A percentile compares a stretch with the other conserved stretches of the same genome.
These are phyloP conservation scores for Phanerochaete sordida DNA, from an alignment of 768 basidiomycete species.

Conservation along the genomic window DNA sequence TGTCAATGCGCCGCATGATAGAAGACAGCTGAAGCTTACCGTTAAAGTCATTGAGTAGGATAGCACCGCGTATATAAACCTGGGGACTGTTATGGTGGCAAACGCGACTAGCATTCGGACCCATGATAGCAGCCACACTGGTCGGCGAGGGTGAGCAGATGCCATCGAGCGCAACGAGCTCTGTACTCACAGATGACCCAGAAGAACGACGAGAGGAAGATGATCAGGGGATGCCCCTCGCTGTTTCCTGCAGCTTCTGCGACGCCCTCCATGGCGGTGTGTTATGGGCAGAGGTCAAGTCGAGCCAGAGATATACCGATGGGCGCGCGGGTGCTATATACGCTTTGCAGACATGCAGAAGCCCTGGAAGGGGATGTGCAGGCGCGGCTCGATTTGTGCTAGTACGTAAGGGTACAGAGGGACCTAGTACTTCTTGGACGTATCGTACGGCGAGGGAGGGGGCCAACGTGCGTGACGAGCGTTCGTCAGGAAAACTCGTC, in stretches of 20 bases:
- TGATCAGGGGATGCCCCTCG: conserved; percentile 68
- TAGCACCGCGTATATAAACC: conserved; percentile 70
- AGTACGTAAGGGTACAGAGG: not conserved
- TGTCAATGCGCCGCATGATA: not conserved
- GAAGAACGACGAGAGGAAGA: conserved; percentile 76
- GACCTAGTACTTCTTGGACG: not conserved
- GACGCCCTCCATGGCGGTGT: not conserved
- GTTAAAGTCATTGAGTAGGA: conserved; percentile 91
- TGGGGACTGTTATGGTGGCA: conserved; percentile 78
- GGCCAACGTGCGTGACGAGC: not conserved
- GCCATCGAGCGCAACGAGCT: not conserved
- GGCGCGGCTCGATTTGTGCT: not conserved
- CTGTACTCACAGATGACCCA: conserved; percentile 69
- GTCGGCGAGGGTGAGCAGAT: not conserved
- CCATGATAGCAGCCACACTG: conserved; percentile 85
- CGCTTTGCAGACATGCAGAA: not conserved
- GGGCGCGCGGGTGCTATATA: not conserved
- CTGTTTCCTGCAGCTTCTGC: not conserved
- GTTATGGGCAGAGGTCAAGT: not conserved
- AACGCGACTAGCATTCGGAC: conserved; percentile 70
- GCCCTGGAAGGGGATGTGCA: not conserved
- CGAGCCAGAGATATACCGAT: not conserved
- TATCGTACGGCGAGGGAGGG: not conserved
- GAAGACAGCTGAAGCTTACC: conserved; percentile 36
- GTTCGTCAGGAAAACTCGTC: not conserved